Conservation (phyloP, 1,284 basidiomycete species). For the Malassezia furfur region DNA sequence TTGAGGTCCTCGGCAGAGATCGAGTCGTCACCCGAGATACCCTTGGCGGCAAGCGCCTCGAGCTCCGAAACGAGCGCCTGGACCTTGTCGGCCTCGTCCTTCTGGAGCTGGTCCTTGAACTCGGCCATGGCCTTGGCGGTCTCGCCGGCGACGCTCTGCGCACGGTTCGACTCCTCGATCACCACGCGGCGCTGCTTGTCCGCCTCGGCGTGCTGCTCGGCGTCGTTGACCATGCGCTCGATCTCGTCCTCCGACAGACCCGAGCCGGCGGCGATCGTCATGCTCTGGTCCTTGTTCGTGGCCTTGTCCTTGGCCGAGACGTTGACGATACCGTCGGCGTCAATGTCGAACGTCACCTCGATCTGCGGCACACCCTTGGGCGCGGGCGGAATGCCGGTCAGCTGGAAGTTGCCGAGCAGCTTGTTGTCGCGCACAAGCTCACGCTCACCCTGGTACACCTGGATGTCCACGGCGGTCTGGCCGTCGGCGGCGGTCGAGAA, state of each 20-base stretch:
- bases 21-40: constrained; percentile 66
- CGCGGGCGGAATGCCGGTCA: constrained; percentile 91
- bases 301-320: constrained; percentile 95
- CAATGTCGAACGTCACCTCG: constrained; percentile 97
- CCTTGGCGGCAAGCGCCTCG: constrained; percentile 82
- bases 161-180: constrained; percentile 95
- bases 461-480: constrained; percentile 71
- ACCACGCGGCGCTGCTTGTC: constrained; percentile 70
- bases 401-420: constrained; percentile 98
- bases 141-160: constrained; percentile 84
- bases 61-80: constrained; percentile 71
- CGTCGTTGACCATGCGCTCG: constrained; percentile 89
- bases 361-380: constrained; percentile 98
- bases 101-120: constrained; percentile 93
- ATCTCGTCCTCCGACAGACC: constrained; percentile 94
- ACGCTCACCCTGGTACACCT: constrained; percentile 97
- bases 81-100: constrained; percentile 72
- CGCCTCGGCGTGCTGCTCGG: constrained; percentile 70
- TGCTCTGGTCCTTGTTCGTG: constrained; percentile 90
- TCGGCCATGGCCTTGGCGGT: constrained; percentile 96
- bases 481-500: constrained; percentile 81
- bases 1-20: constrained; percentile 79
- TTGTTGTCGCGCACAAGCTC: constrained; percentile 97
- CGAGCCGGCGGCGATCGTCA: constrained; percentile 93
- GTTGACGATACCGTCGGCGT: constrained; percentile 95